A percentile compares a stretch with the other conserved stretches of the same genome.
Conservation (phyloP, 495 filamentous ascomycete genomes). For the Penicillium subrubescens region DNA sequence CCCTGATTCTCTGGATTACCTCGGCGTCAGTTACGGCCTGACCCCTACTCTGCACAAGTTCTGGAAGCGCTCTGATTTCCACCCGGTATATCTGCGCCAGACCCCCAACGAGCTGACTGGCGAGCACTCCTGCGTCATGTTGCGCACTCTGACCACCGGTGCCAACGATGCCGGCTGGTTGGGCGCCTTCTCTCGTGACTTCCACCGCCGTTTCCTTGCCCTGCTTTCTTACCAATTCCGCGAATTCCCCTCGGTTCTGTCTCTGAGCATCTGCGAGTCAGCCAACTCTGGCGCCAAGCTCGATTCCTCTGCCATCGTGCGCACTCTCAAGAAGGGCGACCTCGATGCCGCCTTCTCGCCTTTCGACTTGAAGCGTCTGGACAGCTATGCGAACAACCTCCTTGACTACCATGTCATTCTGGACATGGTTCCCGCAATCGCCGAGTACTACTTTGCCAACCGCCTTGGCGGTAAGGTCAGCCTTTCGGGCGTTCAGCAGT, state of each 20-base stretch:
- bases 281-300: slow-evolving; percentile 71
- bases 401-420: slow-evolving; percentile 97
- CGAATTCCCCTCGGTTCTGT: slow-evolving; percentile 76
- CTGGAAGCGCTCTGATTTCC: slow-evolving; percentile 88
- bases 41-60: slow-evolving; percentile 90
- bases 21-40: slow-evolving; percentile 94
- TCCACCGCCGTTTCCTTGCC: slow-evolving; percentile 85
- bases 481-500: slow-evolving; percentile 75
- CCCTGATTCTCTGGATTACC: slow-evolving; percentile 81
- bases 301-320: slow-evolving; percentile 48
- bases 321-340: slow-evolving; percentile 64
- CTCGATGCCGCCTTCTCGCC: slow-evolving; percentile 79
- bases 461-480: slow-evolving; percentile 65
- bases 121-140: slow-evolving; percentile 98
- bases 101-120: slow-evolving; percentile 95
- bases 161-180: slow-evolving; percentile 77
- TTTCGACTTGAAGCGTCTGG: slow-evolving; percentile 91
- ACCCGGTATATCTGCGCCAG: slow-evolving; percentile 92
- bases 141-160: slow-evolving; percentile 66
- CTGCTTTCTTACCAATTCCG: slow-evolving; percentile 93
- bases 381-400: slow-evolving; percentile 94
- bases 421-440: slow-evolving; percentile 82
- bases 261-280: slow-evolving; percentile 86
- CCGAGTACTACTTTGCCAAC: slow-evolving; percentile 80
- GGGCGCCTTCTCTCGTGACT: slow-evolving; percentile 86